Conservation (phyloP, 441 rosid species). For the Erysimum cheiri region DNA sequence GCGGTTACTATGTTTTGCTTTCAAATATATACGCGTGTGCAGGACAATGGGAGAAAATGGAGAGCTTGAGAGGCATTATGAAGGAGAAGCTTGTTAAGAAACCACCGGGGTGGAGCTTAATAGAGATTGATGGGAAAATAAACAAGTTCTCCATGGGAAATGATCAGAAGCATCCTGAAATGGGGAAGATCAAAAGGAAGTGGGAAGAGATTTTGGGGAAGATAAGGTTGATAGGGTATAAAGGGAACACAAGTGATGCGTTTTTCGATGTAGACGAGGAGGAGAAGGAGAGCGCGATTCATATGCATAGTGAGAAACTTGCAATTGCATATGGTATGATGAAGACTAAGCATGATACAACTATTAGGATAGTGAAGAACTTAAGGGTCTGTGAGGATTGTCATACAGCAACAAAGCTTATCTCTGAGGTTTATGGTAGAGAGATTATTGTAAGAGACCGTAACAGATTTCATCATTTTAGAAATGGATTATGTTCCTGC, state of each 20-base stretch:
- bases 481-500: slow-evolving; percentile 61
- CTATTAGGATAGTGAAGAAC: slow-evolving; percentile 60
- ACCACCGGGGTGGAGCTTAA: slow-evolving; percentile 52
- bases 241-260: slow-evolving; percentile 52
- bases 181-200: slow-evolving; percentile 48
- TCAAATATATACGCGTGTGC: slow-evolving; percentile 61
- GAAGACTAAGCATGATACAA: slow-evolving; percentile 41
- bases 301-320: slow-evolving; percentile 66
- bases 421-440: slow-evolving; percentile 54
- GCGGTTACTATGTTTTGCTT: slow-evolving; percentile 63
- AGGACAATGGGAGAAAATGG: slow-evolving; percentile 54
- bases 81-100: slow-evolving; percentile 60
- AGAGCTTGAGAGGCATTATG: slow-evolving; percentile 50
- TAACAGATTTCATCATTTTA: slow-evolving; percentile 66
- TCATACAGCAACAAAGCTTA: slow-evolving; percentile 58
- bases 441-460: slow-evolving; percentile 64
- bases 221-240: slow-evolving; percentile 53
- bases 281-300: slow-evolving; percentile 56
- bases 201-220: slow-evolving; percentile 61
- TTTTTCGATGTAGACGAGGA: slow-evolving; percentile 68
- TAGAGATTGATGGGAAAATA: slow-evolving; percentile 55
- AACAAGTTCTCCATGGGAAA: slow-evolving; percentile 59
- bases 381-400: slow-evolving; percentile 63
- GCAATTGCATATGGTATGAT: slow-evolving; percentile 63
- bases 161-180: slow-evolving; percentile 52